Base-by-base conservation (phyloP, 2,329 filamentous ascomycete species). In the Fusarium citri region DNA sequence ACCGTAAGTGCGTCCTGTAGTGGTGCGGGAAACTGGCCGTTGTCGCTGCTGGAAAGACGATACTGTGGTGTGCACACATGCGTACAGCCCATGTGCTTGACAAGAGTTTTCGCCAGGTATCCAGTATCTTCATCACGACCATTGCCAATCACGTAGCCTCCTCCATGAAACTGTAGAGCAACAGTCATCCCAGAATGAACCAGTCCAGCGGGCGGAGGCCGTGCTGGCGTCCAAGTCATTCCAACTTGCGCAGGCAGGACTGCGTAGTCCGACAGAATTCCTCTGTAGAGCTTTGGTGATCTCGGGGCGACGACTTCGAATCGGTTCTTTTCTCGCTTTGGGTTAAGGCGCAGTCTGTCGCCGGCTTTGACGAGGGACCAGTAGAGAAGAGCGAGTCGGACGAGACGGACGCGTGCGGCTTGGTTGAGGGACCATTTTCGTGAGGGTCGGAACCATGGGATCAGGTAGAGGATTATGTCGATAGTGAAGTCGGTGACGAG, bases 61-160 rank as follows among this genome's bases (percentile, higher is more conserved):
- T 73, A 73, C 8, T 73, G 71, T 2, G 71, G 71, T 3, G 71
- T 59, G 50, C 71, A 73, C 10, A 73, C 71, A 34, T 73, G 71
- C 14, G 68, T 73, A 26, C 68, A 73, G 1, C 71, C 71, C 61
- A 71, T 68, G 6, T 65, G 40, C 26, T 43, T 50, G 4, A 72
- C 55, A 5, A 73, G 41, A 11, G 66, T 62, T 9, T 22, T 57
- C 1, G 71, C 61, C 10, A 73, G 28, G 10, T 46, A 68, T 0
- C 71, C 71, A 10, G 71, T 73, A 50, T 73, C 71, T 34, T 69
- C 58, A 22, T 73, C 71, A 1, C 71, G 71, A 1, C 71, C 71
- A 4, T 64, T 73, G 2, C 71, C 71, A 46, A 73, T 73, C 1
- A 72, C 71, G 8, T 55, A 73, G 3, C 53, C 71, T 1, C 71